A percentile compares a stretch with the other conserved stretches of the same genome.
These are phyloP conservation scores for Euphorbia celastroides DNA, from an alignment of 441 rosid genomes.

Conservation along the genomic window DNA sequence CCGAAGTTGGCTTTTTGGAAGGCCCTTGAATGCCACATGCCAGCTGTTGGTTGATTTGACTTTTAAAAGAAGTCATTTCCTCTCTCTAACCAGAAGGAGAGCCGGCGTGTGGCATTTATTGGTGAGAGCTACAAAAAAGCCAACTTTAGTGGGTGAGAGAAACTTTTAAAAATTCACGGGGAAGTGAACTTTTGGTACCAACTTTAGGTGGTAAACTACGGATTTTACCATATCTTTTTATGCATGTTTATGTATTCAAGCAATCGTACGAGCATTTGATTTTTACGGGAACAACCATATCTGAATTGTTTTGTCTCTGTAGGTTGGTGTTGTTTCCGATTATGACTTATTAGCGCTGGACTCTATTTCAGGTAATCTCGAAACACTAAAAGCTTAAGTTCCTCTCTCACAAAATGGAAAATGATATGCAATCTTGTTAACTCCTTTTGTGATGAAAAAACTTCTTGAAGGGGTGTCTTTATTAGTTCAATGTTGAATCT, in stretches of 20 bases:
- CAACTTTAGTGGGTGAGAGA: too few relatives aligned
- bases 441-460: neutral
- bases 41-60: too few relatives aligned
- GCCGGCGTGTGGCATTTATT: too few relatives aligned
- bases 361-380: conserved; percentile 70
- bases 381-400: conserved; percentile 5
- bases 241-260: neutral
- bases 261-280: neutral
- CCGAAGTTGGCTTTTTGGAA: too few relatives aligned
- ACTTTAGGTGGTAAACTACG: too few relatives aligned
- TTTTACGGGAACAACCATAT: conserved; percentile 1
- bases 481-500: neutral
- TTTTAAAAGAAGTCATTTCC: too few relatives aligned
- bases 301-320: conserved; percentile 26
- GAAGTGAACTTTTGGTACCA: too few relatives aligned
- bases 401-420: neutral
- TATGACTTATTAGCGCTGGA: conserved; percentile 92
- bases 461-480: neutral
- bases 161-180: too few relatives aligned
- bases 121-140: too few relatives aligned
- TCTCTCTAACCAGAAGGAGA: too few relatives aligned
- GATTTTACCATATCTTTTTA: too few relatives aligned
- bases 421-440: neutral
- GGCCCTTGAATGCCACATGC: too few relatives aligned
- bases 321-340: conserved; percentile 97